These are phyloP conservation scores for Psilocybe sp. DNA, from an alignment of 768 basidiomycete genomes.

Conservation along the genomic window DNA sequence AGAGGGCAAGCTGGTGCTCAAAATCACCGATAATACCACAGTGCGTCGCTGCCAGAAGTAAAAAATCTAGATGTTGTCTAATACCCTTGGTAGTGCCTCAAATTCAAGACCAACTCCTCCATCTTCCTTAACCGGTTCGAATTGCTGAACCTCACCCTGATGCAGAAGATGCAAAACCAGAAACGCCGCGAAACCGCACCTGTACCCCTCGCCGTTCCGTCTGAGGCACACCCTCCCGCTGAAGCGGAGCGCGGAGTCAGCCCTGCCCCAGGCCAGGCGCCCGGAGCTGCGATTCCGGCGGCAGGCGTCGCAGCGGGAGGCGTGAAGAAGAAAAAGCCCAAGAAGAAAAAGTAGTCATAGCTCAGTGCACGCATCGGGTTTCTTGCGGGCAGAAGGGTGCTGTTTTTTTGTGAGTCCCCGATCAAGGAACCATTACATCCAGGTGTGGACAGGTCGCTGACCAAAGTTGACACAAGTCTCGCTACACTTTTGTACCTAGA, in stretches of 20 bases:
- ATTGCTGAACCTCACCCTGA: slow-evolving; percentile 79
- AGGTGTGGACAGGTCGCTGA: no score
- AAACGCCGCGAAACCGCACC: slow-evolving; percentile 31
- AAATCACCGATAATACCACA: slow-evolving; percentile 88
- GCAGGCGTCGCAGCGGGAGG: slow-evolving; percentile 48
- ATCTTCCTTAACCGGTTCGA: slow-evolving; percentile 97
- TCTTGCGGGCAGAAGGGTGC: not conserved
- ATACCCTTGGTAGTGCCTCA: slow-evolving; percentile 67
- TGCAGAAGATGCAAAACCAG: slow-evolving; percentile 82
- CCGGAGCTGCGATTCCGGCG: slow-evolving; percentile 28
- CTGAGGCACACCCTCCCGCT: slow-evolving; percentile 10
- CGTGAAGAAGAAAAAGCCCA: slow-evolving; percentile 80
- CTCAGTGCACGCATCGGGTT: not conserved
- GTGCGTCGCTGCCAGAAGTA: slow-evolving; percentile 46
- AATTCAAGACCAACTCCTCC: slow-evolving; percentile 93
- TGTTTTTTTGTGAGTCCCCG: no score
- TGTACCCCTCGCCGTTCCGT: slow-evolving; percentile 21
- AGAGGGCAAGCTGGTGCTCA: slow-evolving; percentile 86
- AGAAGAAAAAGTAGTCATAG: slow-evolving; percentile 63
- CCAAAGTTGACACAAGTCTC: no score
- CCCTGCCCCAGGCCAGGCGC: slow-evolving; percentile 25
- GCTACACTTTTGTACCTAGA: no score
- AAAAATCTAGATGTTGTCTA: not conserved
- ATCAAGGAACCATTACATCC: no score
- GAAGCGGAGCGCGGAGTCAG: slow-evolving; percentile 21